Base-by-base conservation (phyloP, 2,329 filamentous ascomycete genomes). In the Colletotrichum noveboracense region DNA sequence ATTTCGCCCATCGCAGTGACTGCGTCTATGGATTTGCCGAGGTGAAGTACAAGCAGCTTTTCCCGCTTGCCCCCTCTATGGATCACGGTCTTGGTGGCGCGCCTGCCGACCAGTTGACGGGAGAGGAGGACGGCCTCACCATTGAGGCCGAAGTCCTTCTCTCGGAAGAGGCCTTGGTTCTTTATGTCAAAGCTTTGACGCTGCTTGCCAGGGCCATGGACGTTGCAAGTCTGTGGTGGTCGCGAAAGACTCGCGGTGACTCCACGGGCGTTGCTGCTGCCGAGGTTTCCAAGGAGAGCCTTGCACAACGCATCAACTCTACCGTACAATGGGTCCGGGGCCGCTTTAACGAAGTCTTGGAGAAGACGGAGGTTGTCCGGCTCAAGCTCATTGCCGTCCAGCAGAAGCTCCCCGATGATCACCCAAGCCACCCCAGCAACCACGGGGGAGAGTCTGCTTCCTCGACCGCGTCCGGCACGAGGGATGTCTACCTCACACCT, bases 21-120 rank as follows among this genome's bases (percentile, higher is more conserved):
- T 97, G 98, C 61, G 96, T 99, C 4, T 99, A 96, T 83, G 96
- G 96, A 5, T 98, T 99, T 84, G 97, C 97, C 7, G 96, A 99
- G 85, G 96, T 99, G 82, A 99, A 99, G 85, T 98, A 97, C 85
- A 97, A 97, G 84, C 97, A 99, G 84, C 90, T 99, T n/a, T 92
- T 98, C 66, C 97, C 97, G 5, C 87, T 97, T 60, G 93, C 95
- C 2, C 97, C 96, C 2, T 96, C 94, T 0, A 91, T 90, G 78
- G 92, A 95, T 65, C 92, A 94, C 78, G 92, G 92, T 7, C 89
- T 95, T 6, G 93, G 93, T 8, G 92, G 93, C 16, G 84, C 90
- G n/a, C 86, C 87, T 6, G 82, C 87, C 10, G 91, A 93, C 6
- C 88, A 89, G 80, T 81, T 88, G 77, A 84, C 85, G 13, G 82